These are phyloP conservation scores for Piromyces sp. DNA, from an alignment of 192 early-diverging fungal species.

Conservation along the genomic window DNA sequence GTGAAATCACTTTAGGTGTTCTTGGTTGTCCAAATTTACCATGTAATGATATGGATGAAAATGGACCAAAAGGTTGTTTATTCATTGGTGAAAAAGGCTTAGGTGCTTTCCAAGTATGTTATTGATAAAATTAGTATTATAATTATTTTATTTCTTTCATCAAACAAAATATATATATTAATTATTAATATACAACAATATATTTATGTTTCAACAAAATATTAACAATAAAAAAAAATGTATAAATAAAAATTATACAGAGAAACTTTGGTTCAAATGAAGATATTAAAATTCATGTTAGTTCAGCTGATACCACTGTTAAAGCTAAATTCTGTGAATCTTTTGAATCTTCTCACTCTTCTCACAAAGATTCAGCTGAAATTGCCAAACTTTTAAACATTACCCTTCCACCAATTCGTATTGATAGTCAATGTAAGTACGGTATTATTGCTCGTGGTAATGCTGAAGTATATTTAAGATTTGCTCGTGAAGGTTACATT, in stretches of 20 bases:
- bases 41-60: constrained; percentile 27
- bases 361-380: constrained; percentile 56
- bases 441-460: constrained; percentile 77
- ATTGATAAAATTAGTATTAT: no score
- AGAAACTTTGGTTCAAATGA: constrained; percentile 20
- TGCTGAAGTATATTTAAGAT: constrained; percentile 78
- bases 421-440: constrained; percentile 99
- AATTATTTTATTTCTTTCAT: no score
- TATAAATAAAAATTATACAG: constrained; percentile 11
- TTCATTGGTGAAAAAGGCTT: constrained; percentile 72
- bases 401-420: constrained; percentile 55
- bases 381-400: constrained; percentile 70
- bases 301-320: constrained; percentile 21
- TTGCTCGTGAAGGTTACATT: constrained; percentile 67
- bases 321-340: constrained; percentile 84
- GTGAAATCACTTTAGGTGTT: constrained; percentile 74
- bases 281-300: constrained; percentile 49
- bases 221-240: background rate
- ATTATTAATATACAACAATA: no score
- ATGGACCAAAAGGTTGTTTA: constrained; percentile 45
- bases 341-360: constrained; percentile 78
- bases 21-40: constrained; percentile 72
- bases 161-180: no score
- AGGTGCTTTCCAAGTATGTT: constrained; percentile 73
- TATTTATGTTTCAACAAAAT: no score